Base-by-base conservation (phyloP, 345 rosid genomes). In the Combretum micranthum region DNA sequence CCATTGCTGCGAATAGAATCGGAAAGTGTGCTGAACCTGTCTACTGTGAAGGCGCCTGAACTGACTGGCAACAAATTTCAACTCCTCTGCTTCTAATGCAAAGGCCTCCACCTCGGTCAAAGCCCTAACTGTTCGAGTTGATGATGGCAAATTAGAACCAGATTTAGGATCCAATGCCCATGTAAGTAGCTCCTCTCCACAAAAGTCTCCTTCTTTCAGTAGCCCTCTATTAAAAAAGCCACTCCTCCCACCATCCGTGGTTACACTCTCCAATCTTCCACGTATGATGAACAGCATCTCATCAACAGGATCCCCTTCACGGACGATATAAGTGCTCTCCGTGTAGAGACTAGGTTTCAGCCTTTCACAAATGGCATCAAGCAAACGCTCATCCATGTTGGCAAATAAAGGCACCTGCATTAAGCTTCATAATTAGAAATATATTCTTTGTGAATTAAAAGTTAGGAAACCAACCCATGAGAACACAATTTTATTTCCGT, bases 1-100 rank as follows among this genome's bases (percentile, higher is more conserved):
- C 97, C 97, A 90, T 59, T 90, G 95, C 54, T 90, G 97, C 1
- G 97, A 90, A 69, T 90, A 89, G 77, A 86, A 82, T 9, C 97
- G 80, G 69, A 89, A 89, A 0, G 92, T 89, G 26, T 89, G 95
- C 52, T 87, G 88, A 20, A 90, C 83, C 63, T 85, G 95, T 56
- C 90, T 65, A 23, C 95, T 90, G 56, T 90, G 97, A n/a, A 90
- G 81, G 13, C 97, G 76, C 64, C 95, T 76, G 47, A 90, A 90
- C 63, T 90, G 97, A 66, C 88, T 76, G 0, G 93, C 95, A 14
- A 87, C 97, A 48, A 87, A 87, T 68, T 83, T 90, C 47, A 90
- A 60, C 79, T 90, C 95, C 62, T 87, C 97, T 55, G 93, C 95
- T 72, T 79, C 87, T 22, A 90, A 68, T 0, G 95, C 95, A 59